Base-by-base conservation (phyloP, 345 rosid species). In the Melaleuca alternifolia region DNA sequence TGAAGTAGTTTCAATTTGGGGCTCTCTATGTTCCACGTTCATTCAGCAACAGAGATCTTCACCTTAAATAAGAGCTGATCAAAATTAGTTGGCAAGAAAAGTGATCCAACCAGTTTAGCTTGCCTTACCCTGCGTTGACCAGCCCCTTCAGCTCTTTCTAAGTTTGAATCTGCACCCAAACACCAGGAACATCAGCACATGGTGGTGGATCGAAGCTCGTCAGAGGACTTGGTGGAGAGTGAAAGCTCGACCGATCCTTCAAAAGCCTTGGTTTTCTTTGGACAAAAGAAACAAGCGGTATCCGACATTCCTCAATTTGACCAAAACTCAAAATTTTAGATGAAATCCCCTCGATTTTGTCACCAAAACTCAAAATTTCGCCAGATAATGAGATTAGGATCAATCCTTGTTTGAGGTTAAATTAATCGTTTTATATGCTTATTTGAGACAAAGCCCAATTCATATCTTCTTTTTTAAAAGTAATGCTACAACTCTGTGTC, bases 171-270 rank as follows among this genome's bases (percentile, higher is more conserved):
- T 41, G 41, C 4, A 4, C 41, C 41, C 41, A 41, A 41, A 41
- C 41, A 41, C 41, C 2, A 90, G 89, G 33, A 89, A 87, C 95
- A 93, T 92, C 93, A 92, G 90, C 41, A n/a, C 41, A 41, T n/a
- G n/a, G 92, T 83, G 89, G 83, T 90, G 87, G 14, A 93, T 92
- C 16, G 95, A 91, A 61, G 93, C 93, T 28, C 86, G 83, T 53
- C 89, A 91, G 5, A 93, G 86, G 20, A 89, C 56, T 20, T 88
- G 90, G n/a, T 93, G 88, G 33, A 90, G 85, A 6, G 16, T 84
- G 62, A 91, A 41, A 41, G 4, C 18, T 0, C 1, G 1, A 83
- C 51, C 89, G 91, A 8, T 87, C 11, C 86, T 88, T 71, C 92
- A 2, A 92, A n/a, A 16, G 87, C 56, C 10, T 10, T 41, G 85